These are phyloP conservation scores for Tubosaeta brunneosetosa DNA, from an alignment of 768 basidiomycete genomes.

Conservation along the genomic window DNA sequence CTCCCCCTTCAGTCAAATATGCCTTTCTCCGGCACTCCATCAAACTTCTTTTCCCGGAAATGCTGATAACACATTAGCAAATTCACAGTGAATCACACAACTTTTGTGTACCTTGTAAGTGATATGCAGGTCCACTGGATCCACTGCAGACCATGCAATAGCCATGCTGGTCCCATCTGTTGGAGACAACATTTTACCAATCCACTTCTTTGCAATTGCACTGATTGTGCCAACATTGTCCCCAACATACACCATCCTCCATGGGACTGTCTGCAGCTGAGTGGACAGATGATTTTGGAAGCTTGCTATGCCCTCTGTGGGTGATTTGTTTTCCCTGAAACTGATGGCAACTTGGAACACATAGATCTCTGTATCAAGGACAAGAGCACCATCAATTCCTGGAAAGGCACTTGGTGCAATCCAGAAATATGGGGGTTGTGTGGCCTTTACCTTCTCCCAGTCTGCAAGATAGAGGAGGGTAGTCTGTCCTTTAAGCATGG, in stretches of 20 bases:
- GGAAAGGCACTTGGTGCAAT: not conserved
- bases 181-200: not conserved
- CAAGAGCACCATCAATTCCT: not conserved
- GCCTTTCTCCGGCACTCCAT: no score
- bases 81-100: not conserved
- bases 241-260: not conserved
- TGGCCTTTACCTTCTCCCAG: not conserved
- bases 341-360: not conserved
- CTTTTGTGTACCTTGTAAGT: not conserved
- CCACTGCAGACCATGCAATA: not conserved
- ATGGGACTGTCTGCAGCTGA: not conserved
- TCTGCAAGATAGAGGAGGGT: not conserved
- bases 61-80: no score
- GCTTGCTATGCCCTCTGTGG: not conserved
- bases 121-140: not conserved
- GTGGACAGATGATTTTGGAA: not conserved
- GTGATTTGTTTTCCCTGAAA: not conserved
- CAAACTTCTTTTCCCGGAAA: no score
- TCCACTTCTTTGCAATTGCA: not conserved
- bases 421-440: not conserved
- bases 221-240: no score
- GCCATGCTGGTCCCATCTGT: not conserved
- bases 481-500: not conserved
- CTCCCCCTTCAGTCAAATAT: no score
- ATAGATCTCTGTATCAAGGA: not conserved